Percentiles rank a stretch among this genome's conserved stretches.
These are phyloP conservation scores for Zasmidium angulare DNA, from an alignment of 2,329 filamentous ascomycete species.

Conservation along the genomic window DNA sequence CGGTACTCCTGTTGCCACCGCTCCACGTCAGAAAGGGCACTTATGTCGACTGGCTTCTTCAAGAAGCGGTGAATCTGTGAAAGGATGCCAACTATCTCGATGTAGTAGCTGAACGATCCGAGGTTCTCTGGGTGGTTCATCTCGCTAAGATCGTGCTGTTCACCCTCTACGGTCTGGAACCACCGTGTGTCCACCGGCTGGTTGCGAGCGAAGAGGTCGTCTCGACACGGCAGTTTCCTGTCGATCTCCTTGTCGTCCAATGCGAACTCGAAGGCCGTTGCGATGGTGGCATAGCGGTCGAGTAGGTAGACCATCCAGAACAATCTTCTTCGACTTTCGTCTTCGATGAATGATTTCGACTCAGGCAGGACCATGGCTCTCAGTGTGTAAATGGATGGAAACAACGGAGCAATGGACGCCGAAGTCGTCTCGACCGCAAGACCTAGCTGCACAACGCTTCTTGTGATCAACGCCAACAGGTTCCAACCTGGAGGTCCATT, in stretches of 20 bases:
- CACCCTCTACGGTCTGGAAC: conserved; percentile 66
- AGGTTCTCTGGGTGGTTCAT: conserved; percentile 75
- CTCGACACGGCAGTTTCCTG: conserved; percentile 79
- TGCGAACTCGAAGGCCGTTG: conserved; percentile 89
- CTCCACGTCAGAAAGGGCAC: conserved; percentile 78
- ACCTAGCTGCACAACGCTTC: conserved; percentile 84
- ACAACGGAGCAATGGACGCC: conserved; percentile 72
- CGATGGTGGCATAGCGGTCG: conserved; percentile 85
- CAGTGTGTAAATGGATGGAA: conserved; percentile 84
- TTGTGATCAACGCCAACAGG: conserved; percentile 81
- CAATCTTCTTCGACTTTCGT: conserved; percentile 77
- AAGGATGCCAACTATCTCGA: conserved; percentile 84
- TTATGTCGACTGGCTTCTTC: conserved; percentile 86
- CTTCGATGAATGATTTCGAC: conserved; percentile 81
- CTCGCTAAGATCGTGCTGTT: conserved; percentile 36
- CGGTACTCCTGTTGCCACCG: conserved; percentile 86
- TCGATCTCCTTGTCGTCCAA: conserved; percentile 88
- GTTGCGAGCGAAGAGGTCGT: conserved; percentile 82
- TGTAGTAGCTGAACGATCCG: conserved; percentile 84
- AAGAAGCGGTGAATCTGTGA: conserved; percentile 86
- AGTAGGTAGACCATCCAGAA: conserved; percentile 96
- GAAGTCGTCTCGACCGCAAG: conserved; percentile 81
- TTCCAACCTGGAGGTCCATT: conserved; percentile 94
- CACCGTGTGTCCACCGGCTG: conserved; percentile 80
- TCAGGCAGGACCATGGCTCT: conserved; percentile 83